Evolutionary conservation across 2,329 filamentous ascomycete genomes (phyloP).

Genomic region (Sodiomyces alkalinus): DNA sequence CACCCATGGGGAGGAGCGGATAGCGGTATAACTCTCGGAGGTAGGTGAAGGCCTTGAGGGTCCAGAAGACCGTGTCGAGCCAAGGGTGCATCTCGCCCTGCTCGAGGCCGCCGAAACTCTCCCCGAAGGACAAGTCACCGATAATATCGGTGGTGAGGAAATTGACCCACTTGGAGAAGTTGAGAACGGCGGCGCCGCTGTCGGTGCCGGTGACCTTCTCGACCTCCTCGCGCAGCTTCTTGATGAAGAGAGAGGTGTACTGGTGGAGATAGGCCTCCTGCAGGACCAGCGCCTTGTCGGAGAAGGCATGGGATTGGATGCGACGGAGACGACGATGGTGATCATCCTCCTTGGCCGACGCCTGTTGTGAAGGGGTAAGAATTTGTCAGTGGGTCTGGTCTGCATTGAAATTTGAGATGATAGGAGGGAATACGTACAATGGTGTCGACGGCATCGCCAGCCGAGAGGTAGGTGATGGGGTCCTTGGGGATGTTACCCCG

Average conservation of each 20-base stretch:
- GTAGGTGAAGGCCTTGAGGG: constrained; percentile 12
- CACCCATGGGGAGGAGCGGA: constrained; percentile 12
- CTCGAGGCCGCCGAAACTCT: constrained; percentile 17
- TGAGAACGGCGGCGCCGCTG: constrained; percentile 1
- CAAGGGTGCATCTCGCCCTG: constrained; percentile 12
- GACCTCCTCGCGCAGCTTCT: constrained; percentile 6
- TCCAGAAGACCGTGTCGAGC: constrained; percentile 11
- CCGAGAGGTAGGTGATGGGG: background rate
- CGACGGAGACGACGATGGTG: constrained; percentile 2
- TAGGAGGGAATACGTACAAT: too few species aligned
- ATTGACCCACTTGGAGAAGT: constrained; percentile 10
- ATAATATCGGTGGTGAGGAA: constrained; percentile 16
- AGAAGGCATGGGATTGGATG: background rate
- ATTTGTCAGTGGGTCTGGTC: too few species aligned
- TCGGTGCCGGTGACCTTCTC: constrained; percentile 1
- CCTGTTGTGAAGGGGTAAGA: background rate
- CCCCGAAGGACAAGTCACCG: constrained; percentile 19
- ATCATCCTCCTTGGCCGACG: background rate
- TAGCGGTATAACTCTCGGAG: constrained; percentile 10
- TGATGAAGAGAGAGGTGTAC: background rate
- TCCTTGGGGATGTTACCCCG: background rate
- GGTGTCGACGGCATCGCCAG: too few species aligned
- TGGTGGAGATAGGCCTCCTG: constrained; percentile 1
- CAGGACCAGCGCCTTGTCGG: constrained; percentile 4
- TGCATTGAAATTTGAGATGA: too few species aligned